Base-by-base conservation (phyloP, 176 grass and related monocot genomes). In the Zea mays region DNA sequence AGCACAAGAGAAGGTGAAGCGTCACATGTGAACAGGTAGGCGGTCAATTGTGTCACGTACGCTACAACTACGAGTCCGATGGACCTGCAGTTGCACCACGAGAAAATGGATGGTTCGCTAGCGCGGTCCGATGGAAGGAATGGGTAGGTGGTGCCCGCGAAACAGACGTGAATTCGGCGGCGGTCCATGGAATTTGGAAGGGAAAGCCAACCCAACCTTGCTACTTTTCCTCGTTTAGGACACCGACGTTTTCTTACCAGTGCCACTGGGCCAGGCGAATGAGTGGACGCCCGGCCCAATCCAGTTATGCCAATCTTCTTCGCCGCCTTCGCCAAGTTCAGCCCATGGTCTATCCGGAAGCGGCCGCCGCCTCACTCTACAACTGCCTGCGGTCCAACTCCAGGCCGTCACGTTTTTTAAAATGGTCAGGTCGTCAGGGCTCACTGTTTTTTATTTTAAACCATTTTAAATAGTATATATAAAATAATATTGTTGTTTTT, bases 11-110 rank as follows among this genome's bases (percentile, higher is more conserved):
- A 54, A 57, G 76, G 48, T 71, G 65, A 81, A 76, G 77, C 21
- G 86, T 76, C 82, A 38, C 77, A 3, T 20, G 39, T 43, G 47
- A 81, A 76, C 86, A 71, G 86, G 86, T 85, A 44, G 77, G 11
- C 62, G 34, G 86, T 88, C 81, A 73, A 71, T 76, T 88, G 76
- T 71, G 56, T 88, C 48, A 42, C 64, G 48, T 67, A 79, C 76
- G 69, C 61, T 67, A 79, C 76, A 48, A 72, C 35, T 27, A 48
- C n/a, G 70, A 55, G 45, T 40, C 68, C 10, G 38, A 49, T 58
- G 76, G 17, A 51, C 37, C 47, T 44, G 43, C 65, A 6, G 65
- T 10, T n/a, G 44, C 71, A 19, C 63, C 76, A 75, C 64, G 62
- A 79, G 79, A 45, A 74, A 74, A 75, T 40, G 63, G 45, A 69